Evolutionary conservation across 163 green algal genomes (phyloP).

Genomic region (Smithsoniella earleae): DNA sequence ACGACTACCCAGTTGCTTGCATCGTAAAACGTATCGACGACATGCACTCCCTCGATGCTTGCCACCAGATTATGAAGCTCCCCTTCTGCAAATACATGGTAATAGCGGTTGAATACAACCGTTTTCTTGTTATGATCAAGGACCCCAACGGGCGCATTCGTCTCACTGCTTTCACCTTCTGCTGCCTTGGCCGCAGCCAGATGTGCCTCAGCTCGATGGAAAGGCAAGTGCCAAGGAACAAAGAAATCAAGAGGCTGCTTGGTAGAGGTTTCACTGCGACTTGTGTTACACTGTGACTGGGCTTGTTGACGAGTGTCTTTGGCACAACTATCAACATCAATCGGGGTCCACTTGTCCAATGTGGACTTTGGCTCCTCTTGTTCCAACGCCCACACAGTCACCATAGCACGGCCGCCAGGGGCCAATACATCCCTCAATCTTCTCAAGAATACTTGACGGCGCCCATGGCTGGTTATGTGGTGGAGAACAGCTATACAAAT

Average conservation of each 20-base stretch:
- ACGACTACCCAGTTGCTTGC: slow-evolving; percentile 83
- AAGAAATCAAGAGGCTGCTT: slow-evolving; percentile 84
- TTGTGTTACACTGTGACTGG: no score
- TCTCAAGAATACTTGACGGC: slow-evolving; percentile 51
- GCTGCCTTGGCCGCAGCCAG: neutral
- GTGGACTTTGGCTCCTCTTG: slow-evolving; percentile 74
- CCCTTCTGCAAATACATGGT: slow-evolving; percentile 84
- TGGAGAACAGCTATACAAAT: slow-evolving; percentile 96
- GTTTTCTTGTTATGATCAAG: slow-evolving; percentile 63
- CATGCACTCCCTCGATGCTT: slow-evolving; percentile 32
- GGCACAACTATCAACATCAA: slow-evolving; percentile 43
- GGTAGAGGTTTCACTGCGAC: no score
- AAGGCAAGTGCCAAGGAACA: slow-evolving; percentile 92
- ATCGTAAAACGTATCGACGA: slow-evolving; percentile 75
- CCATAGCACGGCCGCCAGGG: slow-evolving; percentile 60
- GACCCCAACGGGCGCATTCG: slow-evolving; percentile 16
- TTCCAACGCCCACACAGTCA: slow-evolving; percentile 89
- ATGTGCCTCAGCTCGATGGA: slow-evolving; percentile 62
- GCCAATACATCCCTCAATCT: slow-evolving; percentile 48
- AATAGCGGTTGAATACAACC: slow-evolving; percentile 88
- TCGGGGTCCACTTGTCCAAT: slow-evolving; percentile 69
- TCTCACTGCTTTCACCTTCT: neutral
- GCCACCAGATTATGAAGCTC: slow-evolving; percentile 69
- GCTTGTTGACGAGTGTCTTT: no score
- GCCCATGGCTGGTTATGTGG: slow-evolving; percentile 66